Percentiles rank a stretch among this genome's conserved stretches.
Conservation (phyloP, 352 stramenopile genomes). For the Plasmopara viticola region DNA sequence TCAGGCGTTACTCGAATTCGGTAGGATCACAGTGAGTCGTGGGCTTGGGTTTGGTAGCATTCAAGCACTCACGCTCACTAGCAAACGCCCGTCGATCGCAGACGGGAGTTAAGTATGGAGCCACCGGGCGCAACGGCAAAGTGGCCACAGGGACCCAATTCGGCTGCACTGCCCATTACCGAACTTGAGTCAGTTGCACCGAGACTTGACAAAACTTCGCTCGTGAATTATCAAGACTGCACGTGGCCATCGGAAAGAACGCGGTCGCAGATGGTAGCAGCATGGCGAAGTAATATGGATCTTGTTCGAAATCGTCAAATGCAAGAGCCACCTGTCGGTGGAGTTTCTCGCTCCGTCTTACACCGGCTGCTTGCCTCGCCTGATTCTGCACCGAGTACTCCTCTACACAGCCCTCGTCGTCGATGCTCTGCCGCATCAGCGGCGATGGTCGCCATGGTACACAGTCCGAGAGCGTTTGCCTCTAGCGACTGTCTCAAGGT, state of each 20-base stretch:
- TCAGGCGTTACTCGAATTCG: conserved; percentile 18
- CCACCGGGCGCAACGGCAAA: conserved; percentile 11
- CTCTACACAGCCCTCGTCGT: conserved; percentile 24
- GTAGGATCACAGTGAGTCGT: conserved; percentile 12
- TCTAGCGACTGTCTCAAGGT: background rate
- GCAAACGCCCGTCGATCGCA: conserved; percentile 30
- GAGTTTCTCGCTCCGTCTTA: conserved; percentile 25
- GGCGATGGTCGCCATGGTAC: conserved; percentile 24
- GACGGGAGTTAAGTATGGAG: conserved; percentile 27
- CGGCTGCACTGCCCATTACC: conserved; percentile 7
- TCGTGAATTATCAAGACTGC: conserved; percentile 13
- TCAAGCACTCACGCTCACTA: conserved; percentile 21
- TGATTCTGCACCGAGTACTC: conserved; percentile 7
- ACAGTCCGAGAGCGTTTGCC: conserved; percentile 28
- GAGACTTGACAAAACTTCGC: conserved; percentile 13
- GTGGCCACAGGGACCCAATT: conserved; percentile 9
- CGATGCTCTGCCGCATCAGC: conserved; percentile 30
- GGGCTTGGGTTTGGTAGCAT: conserved; percentile 15
- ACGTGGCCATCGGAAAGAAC: conserved; percentile 18
- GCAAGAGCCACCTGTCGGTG: conserved; percentile 24
- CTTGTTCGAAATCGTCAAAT: conserved; percentile 14
- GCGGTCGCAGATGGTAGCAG: conserved; percentile 24
- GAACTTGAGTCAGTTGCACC: conserved; percentile 21
- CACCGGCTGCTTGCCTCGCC: conserved; percentile 17
- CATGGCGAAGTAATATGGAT: conserved; percentile 12